Percentiles rank a stretch among this genome's conserved stretches.
Evolutionary conservation across 1,284 basidiomycete genomes (phyloP).

Genomic region (Fomitopsis pinicola): DNA sequence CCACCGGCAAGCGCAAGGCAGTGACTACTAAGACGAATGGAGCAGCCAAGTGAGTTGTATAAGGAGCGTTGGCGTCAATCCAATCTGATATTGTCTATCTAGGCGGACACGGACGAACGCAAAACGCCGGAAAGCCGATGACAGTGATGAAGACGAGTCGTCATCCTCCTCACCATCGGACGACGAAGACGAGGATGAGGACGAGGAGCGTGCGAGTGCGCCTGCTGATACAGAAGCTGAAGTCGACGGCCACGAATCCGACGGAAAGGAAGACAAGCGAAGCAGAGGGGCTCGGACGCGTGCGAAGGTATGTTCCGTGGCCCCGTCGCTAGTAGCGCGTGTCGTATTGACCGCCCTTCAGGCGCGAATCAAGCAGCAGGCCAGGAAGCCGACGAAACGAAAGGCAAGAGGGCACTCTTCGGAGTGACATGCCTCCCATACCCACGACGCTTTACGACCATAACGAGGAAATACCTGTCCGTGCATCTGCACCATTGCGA

Average conservation of each 20-base stretch:
- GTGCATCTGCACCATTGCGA: background rate
- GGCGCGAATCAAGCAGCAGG: constrained; percentile 8
- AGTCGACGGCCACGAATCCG: constrained; percentile 23
- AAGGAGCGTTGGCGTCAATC: background rate
- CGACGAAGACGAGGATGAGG: constrained; percentile 24
- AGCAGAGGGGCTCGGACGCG: constrained; percentile 39
- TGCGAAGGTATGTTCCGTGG: constrained; percentile 34
- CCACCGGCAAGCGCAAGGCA: constrained; percentile 38
- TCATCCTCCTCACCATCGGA: constrained; percentile 18
- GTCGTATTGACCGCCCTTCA: background rate
- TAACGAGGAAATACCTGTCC: background rate
- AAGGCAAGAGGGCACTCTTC: constrained; percentile 15
- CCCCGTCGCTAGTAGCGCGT: background rate
- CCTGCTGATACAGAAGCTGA: constrained; percentile 23
- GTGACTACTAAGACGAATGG: constrained; percentile 33
- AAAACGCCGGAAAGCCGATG: constrained; percentile 31
- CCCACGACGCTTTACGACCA: background rate
- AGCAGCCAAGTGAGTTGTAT: constrained; percentile 33
- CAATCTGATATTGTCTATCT: background rate
- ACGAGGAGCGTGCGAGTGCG: constrained; percentile 14
- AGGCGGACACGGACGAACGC: constrained; percentile 27
- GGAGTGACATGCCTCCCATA: constrained; percentile 6
- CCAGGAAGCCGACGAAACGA: constrained; percentile 17
- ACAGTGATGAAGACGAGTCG: constrained; percentile 26
- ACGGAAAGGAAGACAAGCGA: constrained; percentile 28